Conservation (phyloP, 2,329 filamentous ascomycete genomes). For the Sarocladium oryzae region DNA sequence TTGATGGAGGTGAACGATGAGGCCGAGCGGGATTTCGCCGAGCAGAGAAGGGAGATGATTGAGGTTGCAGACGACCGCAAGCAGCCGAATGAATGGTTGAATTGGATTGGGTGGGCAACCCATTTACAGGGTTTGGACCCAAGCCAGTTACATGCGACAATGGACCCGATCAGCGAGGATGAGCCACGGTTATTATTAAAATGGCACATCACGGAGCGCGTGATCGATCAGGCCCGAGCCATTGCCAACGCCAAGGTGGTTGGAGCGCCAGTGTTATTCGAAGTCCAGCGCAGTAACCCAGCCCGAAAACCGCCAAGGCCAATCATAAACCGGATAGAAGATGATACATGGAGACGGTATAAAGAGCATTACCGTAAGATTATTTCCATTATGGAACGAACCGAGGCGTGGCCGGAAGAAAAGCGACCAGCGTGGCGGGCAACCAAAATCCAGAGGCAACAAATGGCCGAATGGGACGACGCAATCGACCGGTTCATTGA, state of each 20-base stretch:
- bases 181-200: neutral
- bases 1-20: neutral
- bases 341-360: conserved; percentile 5
- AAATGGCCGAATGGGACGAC: conserved; percentile 2
- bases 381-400: conserved; percentile 5
- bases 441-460: neutral
- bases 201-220: neutral
- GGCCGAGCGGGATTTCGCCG: neutral
- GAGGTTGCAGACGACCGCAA: neutral
- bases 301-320: neutral
- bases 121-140: neutral
- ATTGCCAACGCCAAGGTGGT: conserved; percentile 1
- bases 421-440: neutral
- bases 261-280: neutral
- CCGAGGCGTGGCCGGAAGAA: neutral
- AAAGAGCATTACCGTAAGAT: conserved; percentile 6
- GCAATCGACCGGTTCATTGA: conserved; percentile 5
- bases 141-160: neutral
- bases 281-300: neutral
- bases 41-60: neutral
- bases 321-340: conserved; percentile 4
- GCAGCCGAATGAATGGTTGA: neutral
- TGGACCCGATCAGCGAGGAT: neutral
- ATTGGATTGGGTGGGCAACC: neutral
- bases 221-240: neutral